Evolutionary conservation across 495 filamentous ascomycete species (phyloP).

Genomic region (Evernia prunastri): DNA sequence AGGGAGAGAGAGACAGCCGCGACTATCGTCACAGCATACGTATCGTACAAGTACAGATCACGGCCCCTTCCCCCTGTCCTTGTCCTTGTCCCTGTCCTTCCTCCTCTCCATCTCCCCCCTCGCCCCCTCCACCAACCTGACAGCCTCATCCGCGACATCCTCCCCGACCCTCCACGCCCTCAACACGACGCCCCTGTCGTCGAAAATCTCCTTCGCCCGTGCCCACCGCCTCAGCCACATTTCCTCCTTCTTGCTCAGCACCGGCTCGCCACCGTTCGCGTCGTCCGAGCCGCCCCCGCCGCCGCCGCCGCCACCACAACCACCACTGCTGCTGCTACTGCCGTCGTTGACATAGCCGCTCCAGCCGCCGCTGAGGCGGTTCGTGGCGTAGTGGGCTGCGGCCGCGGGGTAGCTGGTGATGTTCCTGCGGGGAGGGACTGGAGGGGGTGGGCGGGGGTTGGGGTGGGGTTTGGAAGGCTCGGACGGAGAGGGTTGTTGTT

Average conservation of each 20-base stretch:
- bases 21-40: neutral
- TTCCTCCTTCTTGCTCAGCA: constrained; percentile 69
- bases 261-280: constrained; percentile 11
- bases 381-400: constrained; percentile 39
- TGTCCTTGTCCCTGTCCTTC: no score
- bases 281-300: constrained; percentile 18
- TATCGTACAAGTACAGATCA: neutral
- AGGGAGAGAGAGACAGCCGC: neutral
- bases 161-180: constrained; percentile 77
- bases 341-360: constrained; percentile 22
- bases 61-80: neutral
- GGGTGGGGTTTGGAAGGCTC: constrained; percentile 19
- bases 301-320: constrained; percentile 9
- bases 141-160: constrained; percentile 61
- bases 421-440: constrained; percentile 26
- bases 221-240: constrained; percentile 77
- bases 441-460: constrained; percentile 30
- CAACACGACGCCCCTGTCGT: constrained; percentile 61
- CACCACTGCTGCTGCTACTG: no score
- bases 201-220: constrained; percentile 63
- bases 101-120: constrained; percentile 27
- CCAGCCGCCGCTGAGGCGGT: constrained; percentile 26
- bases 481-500: constrained; percentile 19
- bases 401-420: constrained; percentile 38
- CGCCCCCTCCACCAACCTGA: constrained; percentile 46